Evolutionary conservation across 768 basidiomycete species (phyloP), one percentile per base, ranked within the genome.

Genomic region (Leccinum imitatum): DNA sequence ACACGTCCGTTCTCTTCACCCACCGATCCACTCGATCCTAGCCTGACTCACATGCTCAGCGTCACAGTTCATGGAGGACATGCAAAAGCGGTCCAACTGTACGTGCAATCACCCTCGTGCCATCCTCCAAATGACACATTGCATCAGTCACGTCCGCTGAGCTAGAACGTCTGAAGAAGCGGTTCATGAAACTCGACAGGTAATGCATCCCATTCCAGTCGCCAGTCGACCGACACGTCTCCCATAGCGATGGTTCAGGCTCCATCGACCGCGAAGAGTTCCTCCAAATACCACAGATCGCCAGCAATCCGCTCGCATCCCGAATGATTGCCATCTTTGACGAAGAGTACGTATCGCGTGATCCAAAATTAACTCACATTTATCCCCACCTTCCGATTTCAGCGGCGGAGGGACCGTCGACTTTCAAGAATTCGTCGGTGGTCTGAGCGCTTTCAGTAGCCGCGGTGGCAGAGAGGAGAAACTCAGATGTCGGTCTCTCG

Each of bases 241-340:
- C n/a, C 31, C 19, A 55, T 57, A 94, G 95, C 69, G 95, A 99
- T 77, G 95, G 95, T 53, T 95, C 93, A 31, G 97, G 97, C 62
- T 95, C 95, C 21, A 96, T 99, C 75, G 96, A 98, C 80, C 90
- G 93, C 50, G 97, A 98, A 66, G 97, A 99, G 76, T 99, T 99
- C 78, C 79, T 98, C 61, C 94, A 95, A 80, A 97, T 99, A 82
- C 97, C 97, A 0, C 94, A 96, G 79, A 98, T 98, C 69, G 96
- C 96, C 21, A 95, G 93, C 59, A 99, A 98, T 75, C 97, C 97
- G 0, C 79, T 99, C 52, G 94, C 97, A 55, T 91, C 90, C 56
- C 86, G 97, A 59, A 94, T 99, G 95, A 98, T 99, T 70, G 97
- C 97, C 54, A 98, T 99, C 71, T 99, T 99, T 69, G 97, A 99